These are phyloP conservation scores for Wickerhamomyces canadensis DNA, from an alignment of 805 yeast species.

Conservation along the genomic window DNA sequence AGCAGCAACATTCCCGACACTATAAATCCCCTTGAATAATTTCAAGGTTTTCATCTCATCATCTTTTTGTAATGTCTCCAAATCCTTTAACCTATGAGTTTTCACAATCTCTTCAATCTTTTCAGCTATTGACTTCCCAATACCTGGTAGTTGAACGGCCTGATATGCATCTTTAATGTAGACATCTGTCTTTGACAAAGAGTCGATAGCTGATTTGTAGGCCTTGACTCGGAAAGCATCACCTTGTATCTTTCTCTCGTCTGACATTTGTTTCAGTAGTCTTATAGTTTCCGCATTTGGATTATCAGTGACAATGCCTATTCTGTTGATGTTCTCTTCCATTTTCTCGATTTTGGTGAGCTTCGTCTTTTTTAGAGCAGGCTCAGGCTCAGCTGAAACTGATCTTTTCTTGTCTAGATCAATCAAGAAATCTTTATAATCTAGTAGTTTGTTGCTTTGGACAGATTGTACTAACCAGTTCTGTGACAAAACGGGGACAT, in stretches of 20 bases:
- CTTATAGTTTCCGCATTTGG: conserved; percentile 20
- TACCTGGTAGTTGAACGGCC: conserved; percentile 34
- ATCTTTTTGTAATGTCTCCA: conserved; percentile 20
- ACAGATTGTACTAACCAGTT: conserved; percentile 20
- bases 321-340: too few species aligned
- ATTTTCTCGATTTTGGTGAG: too few species aligned
- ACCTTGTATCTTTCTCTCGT: conserved; percentile 21
- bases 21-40: conserved; percentile 37
- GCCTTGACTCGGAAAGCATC: conserved; percentile 35
- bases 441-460: conserved; percentile 4
- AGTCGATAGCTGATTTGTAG: conserved; percentile 39
- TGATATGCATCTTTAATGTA: conserved; percentile 30
- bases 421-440: conserved; percentile 6
- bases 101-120: conserved; percentile 42
- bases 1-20: conserved; percentile 43
- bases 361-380: too few species aligned
- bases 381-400: too few species aligned
- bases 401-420: too few species aligned
- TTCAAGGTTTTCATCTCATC: conserved; percentile 23
- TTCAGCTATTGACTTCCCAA: conserved; percentile 35
- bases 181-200: conserved; percentile 25
- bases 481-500: conserved; percentile 13
- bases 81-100: conserved; percentile 28
- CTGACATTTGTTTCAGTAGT: conserved; percentile 16
- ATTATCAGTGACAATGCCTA: too few species aligned